phyloP scores from a whole-genome alignment of 495 filamentous ascomycete genomes.

The Neurospora sp. region DNA sequence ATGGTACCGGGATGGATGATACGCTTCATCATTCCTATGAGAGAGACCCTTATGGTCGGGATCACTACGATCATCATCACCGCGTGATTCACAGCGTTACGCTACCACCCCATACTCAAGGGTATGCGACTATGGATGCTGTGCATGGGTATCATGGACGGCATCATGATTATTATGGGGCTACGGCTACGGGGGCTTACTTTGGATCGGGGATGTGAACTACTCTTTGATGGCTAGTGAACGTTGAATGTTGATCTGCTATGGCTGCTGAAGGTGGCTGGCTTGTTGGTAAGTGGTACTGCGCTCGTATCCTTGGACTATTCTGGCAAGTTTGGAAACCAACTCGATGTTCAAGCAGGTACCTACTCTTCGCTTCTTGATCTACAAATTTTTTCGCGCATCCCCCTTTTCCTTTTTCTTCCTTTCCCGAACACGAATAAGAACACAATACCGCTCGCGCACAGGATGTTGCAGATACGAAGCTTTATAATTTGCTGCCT shows the following conservation, averaged over 20 bases:
- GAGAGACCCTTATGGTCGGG: background rate
- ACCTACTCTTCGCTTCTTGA: background rate
- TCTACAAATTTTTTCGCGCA: background rate
- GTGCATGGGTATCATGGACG: background rate
- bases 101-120: background rate
- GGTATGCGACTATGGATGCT: background rate
- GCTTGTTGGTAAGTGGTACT: background rate
- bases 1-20: background rate
- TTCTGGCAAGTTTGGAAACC: background rate
- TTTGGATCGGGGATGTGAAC: background rate
- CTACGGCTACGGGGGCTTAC: background rate
- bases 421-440: background rate
- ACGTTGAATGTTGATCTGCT: background rate
- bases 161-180: background rate
- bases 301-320: background rate
- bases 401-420: background rate
- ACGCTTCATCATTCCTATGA: background rate
- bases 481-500: conserved; percentile 2
- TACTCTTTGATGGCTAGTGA: background rate
- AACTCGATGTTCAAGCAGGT: background rate
- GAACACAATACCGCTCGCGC: background rate
- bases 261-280: background rate
- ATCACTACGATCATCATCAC: background rate
- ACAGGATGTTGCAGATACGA: background rate
- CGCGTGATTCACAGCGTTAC: background rate